phyloP scores from a whole-genome alignment of 495 filamentous ascomycete genomes.

The Podospora pseudopauciseta region DNA sequence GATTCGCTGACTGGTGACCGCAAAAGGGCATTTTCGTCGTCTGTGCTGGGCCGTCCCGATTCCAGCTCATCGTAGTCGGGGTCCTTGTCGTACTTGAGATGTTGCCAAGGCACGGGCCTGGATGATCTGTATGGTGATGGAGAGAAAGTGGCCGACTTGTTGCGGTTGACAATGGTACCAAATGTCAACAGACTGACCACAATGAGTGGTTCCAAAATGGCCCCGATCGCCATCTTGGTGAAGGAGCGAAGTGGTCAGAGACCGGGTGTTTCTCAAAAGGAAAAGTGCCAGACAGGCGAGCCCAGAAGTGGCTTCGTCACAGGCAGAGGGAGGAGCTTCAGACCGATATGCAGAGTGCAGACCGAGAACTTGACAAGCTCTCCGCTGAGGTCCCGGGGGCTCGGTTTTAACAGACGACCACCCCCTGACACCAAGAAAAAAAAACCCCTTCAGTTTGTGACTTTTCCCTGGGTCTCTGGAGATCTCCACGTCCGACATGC shows the following conservation, averaged over 20 bases:
- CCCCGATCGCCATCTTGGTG: slow-evolving; percentile 32
- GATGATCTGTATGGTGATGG: slow-evolving; percentile 11
- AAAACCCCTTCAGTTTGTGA: not conserved
- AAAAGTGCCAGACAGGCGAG: not conserved
- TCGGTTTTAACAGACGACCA: not conserved
- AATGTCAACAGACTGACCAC: slow-evolving; percentile 33
- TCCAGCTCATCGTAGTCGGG: slow-evolving; percentile 16
- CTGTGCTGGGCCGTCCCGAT: slow-evolving; percentile 4
- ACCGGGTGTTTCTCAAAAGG: not conserved
- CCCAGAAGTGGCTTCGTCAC: not conserved
- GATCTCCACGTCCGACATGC: not conserved
- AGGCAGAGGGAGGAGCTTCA: not conserved
- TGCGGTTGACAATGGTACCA: slow-evolving; percentile 36
- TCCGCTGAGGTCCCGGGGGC: not conserved
- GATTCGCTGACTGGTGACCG: slow-evolving; percentile 11
- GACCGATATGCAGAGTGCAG: not conserved
- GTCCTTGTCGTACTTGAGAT: slow-evolving; percentile 24
- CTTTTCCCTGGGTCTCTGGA: not conserved
- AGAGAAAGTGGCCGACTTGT: slow-evolving; percentile 14
- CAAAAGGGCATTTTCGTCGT: slow-evolving; percentile 3
- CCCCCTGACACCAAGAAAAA: not conserved
- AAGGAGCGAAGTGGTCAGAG: not conserved
- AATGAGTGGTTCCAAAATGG: slow-evolving; percentile 33
- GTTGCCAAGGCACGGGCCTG: slow-evolving; percentile 23
- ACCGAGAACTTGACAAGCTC: not conserved